A percentile compares a stretch with the other conserved stretches of the same genome.
These are phyloP conservation scores for Suhomyces faveliae DNA, from an alignment of 805 yeast species.

Conservation along the genomic window DNA sequence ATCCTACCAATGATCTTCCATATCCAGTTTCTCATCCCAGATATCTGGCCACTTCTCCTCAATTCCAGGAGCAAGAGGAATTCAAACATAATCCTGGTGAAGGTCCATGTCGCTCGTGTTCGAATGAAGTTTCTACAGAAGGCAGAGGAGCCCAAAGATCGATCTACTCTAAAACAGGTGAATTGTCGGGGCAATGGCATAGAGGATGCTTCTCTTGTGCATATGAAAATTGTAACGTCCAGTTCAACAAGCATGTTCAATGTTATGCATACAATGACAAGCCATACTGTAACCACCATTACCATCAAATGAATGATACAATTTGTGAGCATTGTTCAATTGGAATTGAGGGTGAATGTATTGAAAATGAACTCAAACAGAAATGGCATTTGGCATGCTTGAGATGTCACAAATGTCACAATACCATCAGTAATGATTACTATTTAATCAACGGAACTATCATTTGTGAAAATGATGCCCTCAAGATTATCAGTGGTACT, in stretches of 20 bases:
- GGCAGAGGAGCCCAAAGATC: conserved; percentile 49
- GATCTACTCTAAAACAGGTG: conserved; percentile 83
- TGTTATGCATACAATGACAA: conserved; percentile 76
- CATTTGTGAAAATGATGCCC: conserved; percentile 51
- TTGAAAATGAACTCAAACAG: conserved; percentile 69
- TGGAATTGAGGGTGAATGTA: conserved; percentile 89
- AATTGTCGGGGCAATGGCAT: conserved; percentile 92
- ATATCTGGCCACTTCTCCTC: not conserved
- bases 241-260: conserved; percentile 57
- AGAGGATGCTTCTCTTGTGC: conserved; percentile 78
- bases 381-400: conserved; percentile 78
- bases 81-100: conserved; percentile 50
- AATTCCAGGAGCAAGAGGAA: not conserved
- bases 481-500: conserved; percentile 25
- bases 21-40: not conserved
- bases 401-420: conserved; percentile 60
- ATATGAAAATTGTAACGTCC: conserved; percentile 47
- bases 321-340: conserved; percentile 65
- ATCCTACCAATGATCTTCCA: not conserved
- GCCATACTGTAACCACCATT: conserved; percentile 80
- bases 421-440: conserved; percentile 49
- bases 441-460: conserved; percentile 51
- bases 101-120: conserved; percentile 83
- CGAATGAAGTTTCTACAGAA: conserved; percentile 43
- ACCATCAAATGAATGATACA: conserved; percentile 73